These are phyloP conservation scores for Cryphonectria naterciae DNA, from an alignment of 2,329 filamentous ascomycete species.

Conservation along the genomic window DNA sequence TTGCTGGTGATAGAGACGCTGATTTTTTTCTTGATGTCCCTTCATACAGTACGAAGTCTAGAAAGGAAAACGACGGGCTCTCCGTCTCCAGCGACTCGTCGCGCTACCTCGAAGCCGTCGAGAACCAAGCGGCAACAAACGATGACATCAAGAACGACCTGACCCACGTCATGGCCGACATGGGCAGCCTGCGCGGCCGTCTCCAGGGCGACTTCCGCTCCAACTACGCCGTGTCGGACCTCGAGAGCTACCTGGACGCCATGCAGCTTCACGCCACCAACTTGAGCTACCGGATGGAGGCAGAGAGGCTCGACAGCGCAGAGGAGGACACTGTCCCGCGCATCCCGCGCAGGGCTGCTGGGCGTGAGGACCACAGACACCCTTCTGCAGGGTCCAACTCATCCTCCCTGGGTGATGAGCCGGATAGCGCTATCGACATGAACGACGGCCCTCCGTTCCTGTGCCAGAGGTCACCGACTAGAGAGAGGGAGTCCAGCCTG, in stretches of 20 bases:
- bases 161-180: constrained; percentile 40
- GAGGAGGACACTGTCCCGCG: not conserved
- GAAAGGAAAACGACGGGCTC: constrained; percentile 30
- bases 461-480: constrained; percentile 19
- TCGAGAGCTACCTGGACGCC: constrained; percentile 71
- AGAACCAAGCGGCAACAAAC: constrained; percentile 8
- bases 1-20: not conserved
- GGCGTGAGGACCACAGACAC: constrained; percentile 15
- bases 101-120: constrained; percentile 13
- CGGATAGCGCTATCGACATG: constrained; percentile 48
- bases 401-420: constrained; percentile 42
- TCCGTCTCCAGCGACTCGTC: constrained; percentile 22
- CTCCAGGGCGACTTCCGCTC: constrained; percentile 57
- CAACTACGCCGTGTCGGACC: constrained; percentile 69
- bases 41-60: constrained; percentile 23
- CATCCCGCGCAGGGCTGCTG: constrained; percentile 12
- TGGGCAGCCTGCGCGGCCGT: constrained; percentile 39
- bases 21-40: not conserved
- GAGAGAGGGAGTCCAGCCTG: constrained; percentile 25
- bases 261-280: constrained; percentile 64
- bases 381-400: constrained; percentile 22
- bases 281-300: constrained; percentile 21
- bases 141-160: constrained; percentile 37
- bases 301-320: constrained; percentile 28
- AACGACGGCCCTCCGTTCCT: constrained; percentile 36